These are phyloP conservation scores for Skeletonema menzelii DNA, from an alignment of 108 stramenopile species.

Conservation along the genomic window DNA sequence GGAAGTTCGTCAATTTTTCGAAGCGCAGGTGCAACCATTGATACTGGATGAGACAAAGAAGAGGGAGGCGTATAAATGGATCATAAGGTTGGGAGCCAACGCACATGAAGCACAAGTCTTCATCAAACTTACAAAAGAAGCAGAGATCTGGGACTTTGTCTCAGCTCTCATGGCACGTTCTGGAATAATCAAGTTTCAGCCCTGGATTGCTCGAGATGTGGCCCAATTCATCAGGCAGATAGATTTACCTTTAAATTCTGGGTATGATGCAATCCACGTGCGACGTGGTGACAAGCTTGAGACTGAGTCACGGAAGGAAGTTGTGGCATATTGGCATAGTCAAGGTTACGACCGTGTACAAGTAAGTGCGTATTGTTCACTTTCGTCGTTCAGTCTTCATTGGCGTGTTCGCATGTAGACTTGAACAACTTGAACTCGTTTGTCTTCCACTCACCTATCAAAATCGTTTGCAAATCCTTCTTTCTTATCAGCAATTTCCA, in stretches of 20 bases:
- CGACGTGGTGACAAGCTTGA: conserved; percentile 31
- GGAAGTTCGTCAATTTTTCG: conserved; percentile 25
- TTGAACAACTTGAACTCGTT: background rate
- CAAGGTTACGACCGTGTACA: background rate
- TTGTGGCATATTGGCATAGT: conserved; percentile 12
- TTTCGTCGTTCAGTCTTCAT: background rate
- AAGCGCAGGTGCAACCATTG: background rate
- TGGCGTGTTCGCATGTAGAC: background rate
- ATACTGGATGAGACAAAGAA: background rate
- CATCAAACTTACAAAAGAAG: conserved; percentile 1
- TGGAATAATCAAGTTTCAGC: conserved; percentile 27
- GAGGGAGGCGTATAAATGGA: conserved; percentile 16
- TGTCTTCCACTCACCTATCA: conserved; percentile 3
- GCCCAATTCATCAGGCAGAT: conserved; percentile 13
- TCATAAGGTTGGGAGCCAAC: conserved; percentile 23
- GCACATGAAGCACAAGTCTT: conserved; percentile 32
- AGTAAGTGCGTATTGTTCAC: background rate
- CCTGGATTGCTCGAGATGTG: conserved; percentile 41
- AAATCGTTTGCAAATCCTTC: conserved; percentile 10
- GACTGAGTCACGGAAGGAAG: conserved; percentile 5
- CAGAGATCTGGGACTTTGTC: conserved; percentile 36
- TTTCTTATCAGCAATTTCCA: background rate
- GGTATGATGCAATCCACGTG: conserved; percentile 39
- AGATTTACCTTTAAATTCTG: conserved; percentile 20
- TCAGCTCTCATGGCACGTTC: conserved; percentile 34